phyloP scores from a whole-genome alignment of 805 yeast species.

The Wickerhamiella slavikovae region DNA sequence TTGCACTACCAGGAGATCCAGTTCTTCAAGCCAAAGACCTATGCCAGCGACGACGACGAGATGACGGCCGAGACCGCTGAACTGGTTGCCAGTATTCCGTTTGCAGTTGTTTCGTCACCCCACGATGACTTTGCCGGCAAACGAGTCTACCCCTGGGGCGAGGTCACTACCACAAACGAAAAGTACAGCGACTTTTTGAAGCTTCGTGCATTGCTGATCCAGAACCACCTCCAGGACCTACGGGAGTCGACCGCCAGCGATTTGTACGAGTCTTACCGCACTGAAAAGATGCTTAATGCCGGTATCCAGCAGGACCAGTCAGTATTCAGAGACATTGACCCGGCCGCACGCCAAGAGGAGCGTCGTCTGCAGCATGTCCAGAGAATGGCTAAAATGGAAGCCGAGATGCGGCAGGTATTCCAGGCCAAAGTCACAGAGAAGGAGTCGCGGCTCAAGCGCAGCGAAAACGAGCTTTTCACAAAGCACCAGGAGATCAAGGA shows the following conservation, averaged over 20 bases:
- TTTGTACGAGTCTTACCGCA: conserved; percentile 77
- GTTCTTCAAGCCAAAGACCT: conserved; percentile 55
- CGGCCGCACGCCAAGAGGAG: conserved; percentile 78
- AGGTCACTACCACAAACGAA: conserved; percentile 86
- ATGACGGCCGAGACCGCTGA: conserved; percentile 42
- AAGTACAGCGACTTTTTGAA: conserved; percentile 80
- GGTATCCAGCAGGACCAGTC: conserved; percentile 84
- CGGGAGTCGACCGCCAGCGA: conserved; percentile 61
- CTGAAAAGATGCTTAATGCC: conserved; percentile 53
- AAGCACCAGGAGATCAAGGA: conserved; percentile 97
- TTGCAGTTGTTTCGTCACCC: conserved; percentile 80
- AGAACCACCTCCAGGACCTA: conserved; percentile 84
- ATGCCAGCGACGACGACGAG: conserved; percentile 74
- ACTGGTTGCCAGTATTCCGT: conserved; percentile 58
- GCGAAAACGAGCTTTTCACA: conserved; percentile 88
- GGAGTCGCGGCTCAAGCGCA: conserved; percentile 90
- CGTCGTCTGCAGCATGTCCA: conserved; percentile 87
- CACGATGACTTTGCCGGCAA: conserved; percentile 79
- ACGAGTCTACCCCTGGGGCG: conserved; percentile 93
- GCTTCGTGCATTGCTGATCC: conserved; percentile 70
- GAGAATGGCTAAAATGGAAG: conserved; percentile 79
- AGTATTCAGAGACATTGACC: conserved; percentile 92
- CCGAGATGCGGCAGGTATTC: conserved; percentile 91
- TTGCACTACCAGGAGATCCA: conserved; percentile 53
- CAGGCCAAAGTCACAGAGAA: conserved; percentile 91